Base-by-base conservation (phyloP, 2,329 filamentous ascomycete genomes). In the Stemphylium lycopersici region DNA sequence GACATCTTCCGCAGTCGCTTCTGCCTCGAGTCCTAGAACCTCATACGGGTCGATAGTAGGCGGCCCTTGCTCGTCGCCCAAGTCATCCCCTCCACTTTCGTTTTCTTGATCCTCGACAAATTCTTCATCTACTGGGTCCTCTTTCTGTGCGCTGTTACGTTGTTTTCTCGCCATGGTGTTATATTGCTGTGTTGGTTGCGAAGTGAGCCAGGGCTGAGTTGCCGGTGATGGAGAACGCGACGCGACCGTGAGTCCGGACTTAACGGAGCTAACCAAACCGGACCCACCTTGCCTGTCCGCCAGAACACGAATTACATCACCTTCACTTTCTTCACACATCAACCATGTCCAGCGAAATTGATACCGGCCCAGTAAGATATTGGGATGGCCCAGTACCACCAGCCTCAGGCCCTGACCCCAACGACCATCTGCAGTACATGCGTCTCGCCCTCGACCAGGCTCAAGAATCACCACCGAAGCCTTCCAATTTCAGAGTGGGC, bases 401-500 rank as follows among this genome's bases (percentile, higher is more conserved):
- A 33, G 50, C 56, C 2, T 37, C 52, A 54, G 43, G 47, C 10
- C 57, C 58, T 32, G 61, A 70, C 18, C 65, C 72, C 18, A 63
- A 66, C 39, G 63, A 73, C 36, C 70, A 74, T 48, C 49, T 61
- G 20, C 63, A 70, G 42, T 86, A 86, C 70, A 89, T 98, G 80
- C 83, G 80, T 49, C 79, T 88, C 51, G 91, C 91, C 33, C 84
- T 98, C 52, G 78, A 82, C n/a, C 81, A 92, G 59, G 93, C 95
- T 11, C 82, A 83, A 32, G 84, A 89, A 60, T 96, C 93, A 10
- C 90, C 91, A 2, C 91, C 91, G 24, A 92, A 89, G 67, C 89
- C 93, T 2, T 92, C 91, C 46, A 98, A 98, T 75, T 99, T 92
- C 79, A 87, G 93, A 55, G 93, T 99, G 18, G 95, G 95, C 37